These are phyloP conservation scores for Globisporangium orthogonon DNA, from an alignment of 352 stramenopile species.

Conservation along the genomic window DNA sequence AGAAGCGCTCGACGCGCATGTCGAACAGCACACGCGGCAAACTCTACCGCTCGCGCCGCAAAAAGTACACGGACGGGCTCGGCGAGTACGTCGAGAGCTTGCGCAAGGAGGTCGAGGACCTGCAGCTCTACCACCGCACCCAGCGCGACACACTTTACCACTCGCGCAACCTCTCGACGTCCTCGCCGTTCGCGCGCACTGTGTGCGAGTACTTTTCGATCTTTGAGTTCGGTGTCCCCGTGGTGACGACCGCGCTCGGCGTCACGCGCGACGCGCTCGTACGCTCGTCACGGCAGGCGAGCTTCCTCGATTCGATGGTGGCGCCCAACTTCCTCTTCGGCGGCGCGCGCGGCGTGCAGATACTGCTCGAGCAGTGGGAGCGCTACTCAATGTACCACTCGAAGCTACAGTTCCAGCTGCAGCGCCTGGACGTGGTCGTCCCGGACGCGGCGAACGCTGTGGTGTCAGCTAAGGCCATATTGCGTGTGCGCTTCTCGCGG, in stretches of 20 bases:
- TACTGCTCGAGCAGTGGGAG: conserved; percentile 55
- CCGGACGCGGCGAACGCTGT: conserved; percentile 26
- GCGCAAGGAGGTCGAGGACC: conserved; percentile 15
- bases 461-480: conserved; percentile 32
- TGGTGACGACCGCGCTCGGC: conserved; percentile 17
- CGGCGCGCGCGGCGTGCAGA: conserved; percentile 27
- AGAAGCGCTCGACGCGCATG: conserved; percentile 5
- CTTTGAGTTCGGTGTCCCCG: conserved; percentile 50
- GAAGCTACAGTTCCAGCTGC: conserved; percentile 41
- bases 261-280: conserved; percentile 16
- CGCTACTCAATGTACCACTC: conserved; percentile 58
- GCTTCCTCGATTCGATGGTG: conserved; percentile 39
- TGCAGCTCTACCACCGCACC: conserved; percentile 17
- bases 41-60: conserved; percentile 34
- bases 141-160: conserved; percentile 15
- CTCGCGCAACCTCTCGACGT: conserved; percentile 8
- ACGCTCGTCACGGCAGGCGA: conserved; percentile 20
- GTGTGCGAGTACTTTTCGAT: conserved; percentile 59
- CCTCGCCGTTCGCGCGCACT: conserved; percentile 25
- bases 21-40: conserved; percentile 14
- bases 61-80: conserved; percentile 33
- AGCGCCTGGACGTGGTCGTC: conserved; percentile 32
- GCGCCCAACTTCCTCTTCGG: conserved; percentile 43
- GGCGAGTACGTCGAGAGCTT: conserved; percentile 17
- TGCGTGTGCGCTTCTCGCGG: conserved; percentile 53